phyloP scores from a whole-genome alignment of 257 asterid genomes.

The Gentiana straminea region DNA sequence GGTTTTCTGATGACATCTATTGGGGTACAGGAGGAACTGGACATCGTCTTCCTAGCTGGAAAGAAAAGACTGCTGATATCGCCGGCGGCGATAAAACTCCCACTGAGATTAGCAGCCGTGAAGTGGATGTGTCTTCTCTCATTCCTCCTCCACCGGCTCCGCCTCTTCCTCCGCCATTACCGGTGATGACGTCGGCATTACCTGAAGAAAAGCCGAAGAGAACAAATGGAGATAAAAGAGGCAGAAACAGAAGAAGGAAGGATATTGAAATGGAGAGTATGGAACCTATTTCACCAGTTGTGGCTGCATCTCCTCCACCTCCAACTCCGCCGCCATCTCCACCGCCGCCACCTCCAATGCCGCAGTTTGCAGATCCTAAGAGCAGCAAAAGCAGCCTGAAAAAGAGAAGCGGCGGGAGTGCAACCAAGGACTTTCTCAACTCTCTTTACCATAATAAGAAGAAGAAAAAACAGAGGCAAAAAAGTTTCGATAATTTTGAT shows the following conservation, averaged over 20 bases:
- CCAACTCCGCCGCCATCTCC: slow-evolving; percentile 45
- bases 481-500: slow-evolving; percentile 56
- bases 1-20: slow-evolving; percentile 31
- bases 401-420: slow-evolving; percentile 48
- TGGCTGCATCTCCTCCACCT: slow-evolving; percentile 30
- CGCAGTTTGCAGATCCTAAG: slow-evolving; percentile 18
- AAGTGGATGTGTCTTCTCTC: not conserved
- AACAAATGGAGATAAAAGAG: slow-evolving; percentile 19
- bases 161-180: slow-evolving; percentile 9
- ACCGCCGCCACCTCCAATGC: slow-evolving; percentile 32
- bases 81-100: no score
- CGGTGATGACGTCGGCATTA: slow-evolving; percentile 13
- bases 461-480: slow-evolving; percentile 66
- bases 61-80: no score
- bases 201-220: slow-evolving; percentile 17
- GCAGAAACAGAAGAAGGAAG: slow-evolving; percentile 28
- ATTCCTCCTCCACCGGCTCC: slow-evolving; percentile 14
- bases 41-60: no score
- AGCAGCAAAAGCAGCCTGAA: slow-evolving; percentile 28
- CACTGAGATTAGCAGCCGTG: no score
- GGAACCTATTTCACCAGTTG: slow-evolving; percentile 15
- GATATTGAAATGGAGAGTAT: slow-evolving; percentile 19
- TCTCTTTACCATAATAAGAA: slow-evolving; percentile 70
- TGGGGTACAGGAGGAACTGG: no score
- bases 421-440: slow-evolving; percentile 63